Conservation (phyloP, 179 eudicot genomes). For the Camellia oleifera region DNA sequence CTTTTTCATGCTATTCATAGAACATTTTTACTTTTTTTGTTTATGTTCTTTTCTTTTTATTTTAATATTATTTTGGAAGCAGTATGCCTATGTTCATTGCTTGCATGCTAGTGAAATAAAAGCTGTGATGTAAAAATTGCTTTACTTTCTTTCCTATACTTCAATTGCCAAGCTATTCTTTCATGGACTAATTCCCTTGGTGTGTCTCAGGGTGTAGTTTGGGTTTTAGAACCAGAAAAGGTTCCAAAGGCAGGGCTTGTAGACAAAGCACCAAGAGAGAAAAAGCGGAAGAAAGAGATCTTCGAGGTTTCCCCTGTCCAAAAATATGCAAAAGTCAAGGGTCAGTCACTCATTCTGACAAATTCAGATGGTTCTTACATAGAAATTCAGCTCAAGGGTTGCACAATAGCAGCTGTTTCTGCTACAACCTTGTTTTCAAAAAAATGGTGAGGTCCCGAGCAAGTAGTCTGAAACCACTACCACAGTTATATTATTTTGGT, state of each 20-base stretch:
- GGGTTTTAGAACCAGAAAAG: constrained; percentile 78
- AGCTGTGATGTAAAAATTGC: neutral
- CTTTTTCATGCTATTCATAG: neutral
- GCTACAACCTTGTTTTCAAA: constrained; percentile 66
- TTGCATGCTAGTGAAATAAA: neutral
- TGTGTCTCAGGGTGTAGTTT: constrained; percentile 63
- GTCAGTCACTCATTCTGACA: constrained; percentile 53
- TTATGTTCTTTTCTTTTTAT: no score
- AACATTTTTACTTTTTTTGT: neutral
- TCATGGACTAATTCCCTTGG: neutral
- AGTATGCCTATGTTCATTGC: neutral
- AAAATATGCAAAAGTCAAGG: constrained; percentile 70
- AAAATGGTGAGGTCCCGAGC: constrained; percentile 62
- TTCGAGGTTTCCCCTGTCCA: constrained; percentile 75
- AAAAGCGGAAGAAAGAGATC: constrained; percentile 57
- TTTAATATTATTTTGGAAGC: neutral
- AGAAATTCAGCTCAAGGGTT: constrained; percentile 63
- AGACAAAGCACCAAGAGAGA: constrained; percentile 39
- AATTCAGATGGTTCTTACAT: constrained; percentile 61
- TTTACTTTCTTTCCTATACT: neutral
- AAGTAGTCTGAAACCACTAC: neutral
- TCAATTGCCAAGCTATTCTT: constrained; percentile 9
- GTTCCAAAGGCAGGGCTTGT: constrained; percentile 43
- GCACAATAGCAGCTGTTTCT: constrained; percentile 79
- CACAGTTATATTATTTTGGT: neutral